phyloP scores from a whole-genome alignment of 2,329 filamentous ascomycete genomes.

The Fusarium cyanostomum region DNA sequence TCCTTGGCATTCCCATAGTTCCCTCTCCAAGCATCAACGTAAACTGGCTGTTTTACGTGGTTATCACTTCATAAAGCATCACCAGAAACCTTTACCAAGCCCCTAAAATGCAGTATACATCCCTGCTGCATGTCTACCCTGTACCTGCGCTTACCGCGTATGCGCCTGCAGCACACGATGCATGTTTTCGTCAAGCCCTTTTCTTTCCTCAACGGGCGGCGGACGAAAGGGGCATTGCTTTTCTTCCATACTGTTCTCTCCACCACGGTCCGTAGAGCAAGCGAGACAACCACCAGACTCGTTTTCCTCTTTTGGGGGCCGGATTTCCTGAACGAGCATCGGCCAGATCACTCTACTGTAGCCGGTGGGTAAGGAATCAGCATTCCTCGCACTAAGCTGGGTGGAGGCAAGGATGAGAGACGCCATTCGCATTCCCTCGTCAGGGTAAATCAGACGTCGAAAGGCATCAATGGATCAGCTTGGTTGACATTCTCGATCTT shows the following conservation, averaged over 20 bases:
- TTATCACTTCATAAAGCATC: no score
- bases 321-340: background rate
- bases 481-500: background rate
- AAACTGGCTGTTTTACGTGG: background rate
- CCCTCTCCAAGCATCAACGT: background rate
- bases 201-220: slow-evolving; percentile 15
- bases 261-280: slow-evolving; percentile 25
- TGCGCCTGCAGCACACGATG: background rate
- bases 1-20: background rate
- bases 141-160: background rate
- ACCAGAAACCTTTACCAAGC: no score
- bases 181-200: background rate
- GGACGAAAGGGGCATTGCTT: background rate
- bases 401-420: slow-evolving; percentile 19
- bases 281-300: background rate
- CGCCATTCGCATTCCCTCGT: slow-evolving; percentile 23
- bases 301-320: slow-evolving; percentile 4
- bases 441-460: background rate
- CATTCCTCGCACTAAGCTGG: slow-evolving; percentile 22
- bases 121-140: slow-evolving; percentile 4
- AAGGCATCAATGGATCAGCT: background rate
- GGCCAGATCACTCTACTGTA: background rate
- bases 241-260: slow-evolving; percentile 7
- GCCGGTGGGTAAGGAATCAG: background rate
- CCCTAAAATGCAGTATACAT: background rate